These are phyloP conservation scores for Gelatoporia subvermispora DNA, from an alignment of 768 basidiomycete species.

Conservation along the genomic window DNA sequence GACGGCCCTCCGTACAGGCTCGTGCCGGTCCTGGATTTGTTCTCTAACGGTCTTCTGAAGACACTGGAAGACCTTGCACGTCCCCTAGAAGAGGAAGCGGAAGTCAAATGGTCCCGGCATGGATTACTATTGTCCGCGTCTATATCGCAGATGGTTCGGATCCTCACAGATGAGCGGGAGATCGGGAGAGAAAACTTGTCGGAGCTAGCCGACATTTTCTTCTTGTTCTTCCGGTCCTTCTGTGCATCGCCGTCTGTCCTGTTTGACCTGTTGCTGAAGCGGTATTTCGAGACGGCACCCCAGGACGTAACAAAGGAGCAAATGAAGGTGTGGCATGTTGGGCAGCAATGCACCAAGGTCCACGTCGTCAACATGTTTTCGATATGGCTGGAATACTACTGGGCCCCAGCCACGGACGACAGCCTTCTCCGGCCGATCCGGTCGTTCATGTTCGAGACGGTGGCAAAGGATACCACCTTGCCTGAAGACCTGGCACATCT, in stretches of 20 bases:
- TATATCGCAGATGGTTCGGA: not conserved
- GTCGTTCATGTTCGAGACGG: not conserved
- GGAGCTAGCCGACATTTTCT: slow-evolving; percentile 50
- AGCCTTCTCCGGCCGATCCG: not conserved
- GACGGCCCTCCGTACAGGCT: not conserved
- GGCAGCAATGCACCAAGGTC: slow-evolving; percentile 38
- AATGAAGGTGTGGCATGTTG: slow-evolving; percentile 13
- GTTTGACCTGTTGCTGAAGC: slow-evolving; percentile 37
- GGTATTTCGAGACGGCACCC: slow-evolving; percentile 41
- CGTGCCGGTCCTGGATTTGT: not conserved
- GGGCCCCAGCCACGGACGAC: slow-evolving; percentile 34
- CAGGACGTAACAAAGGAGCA: slow-evolving; percentile 17
- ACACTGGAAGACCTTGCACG: not conserved
- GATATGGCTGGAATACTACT: slow-evolving; percentile 70
- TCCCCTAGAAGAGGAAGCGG: not conserved
- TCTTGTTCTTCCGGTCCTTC: slow-evolving; percentile 71
- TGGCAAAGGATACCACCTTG: not conserved
- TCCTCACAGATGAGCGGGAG: slow-evolving; percentile 2
- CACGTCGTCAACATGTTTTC: slow-evolving; percentile 58
- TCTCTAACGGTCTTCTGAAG: slow-evolving; percentile 1
- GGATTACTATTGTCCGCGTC: not conserved
- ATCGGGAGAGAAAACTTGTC: not conserved
- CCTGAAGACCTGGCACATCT: not conserved
- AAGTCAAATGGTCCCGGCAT: not conserved
- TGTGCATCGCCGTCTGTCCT: slow-evolving; percentile 41